phyloP scores from a whole-genome alignment of 2,329 filamentous ascomycete genomes.

The Fusarium guadeloupense region DNA sequence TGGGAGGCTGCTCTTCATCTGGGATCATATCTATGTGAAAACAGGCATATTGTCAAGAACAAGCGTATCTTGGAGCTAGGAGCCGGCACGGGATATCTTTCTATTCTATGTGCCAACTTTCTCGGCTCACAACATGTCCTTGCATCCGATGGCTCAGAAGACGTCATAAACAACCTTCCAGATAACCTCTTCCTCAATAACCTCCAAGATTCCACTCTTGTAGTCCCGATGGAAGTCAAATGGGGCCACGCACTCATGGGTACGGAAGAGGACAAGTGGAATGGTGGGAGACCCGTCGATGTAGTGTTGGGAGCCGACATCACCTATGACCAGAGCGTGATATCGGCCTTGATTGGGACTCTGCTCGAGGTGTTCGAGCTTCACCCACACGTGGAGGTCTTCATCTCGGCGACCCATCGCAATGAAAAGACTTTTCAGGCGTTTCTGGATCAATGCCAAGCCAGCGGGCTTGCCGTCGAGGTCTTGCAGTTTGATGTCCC shows the following conservation, averaged over 20 bases:
- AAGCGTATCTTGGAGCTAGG: slow-evolving; percentile 77
- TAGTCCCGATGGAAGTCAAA: slow-evolving; percentile 65
- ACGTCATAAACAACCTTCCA: slow-evolving; percentile 72
- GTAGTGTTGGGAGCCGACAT: slow-evolving; percentile 80
- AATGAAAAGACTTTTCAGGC: slow-evolving; percentile 73
- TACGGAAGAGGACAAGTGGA: slow-evolving; percentile 65
- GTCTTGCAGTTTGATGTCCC: slow-evolving; percentile 56
- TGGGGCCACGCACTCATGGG: slow-evolving; percentile 71
- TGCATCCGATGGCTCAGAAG: slow-evolving; percentile 78
- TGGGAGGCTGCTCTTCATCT: slow-evolving; percentile 85
- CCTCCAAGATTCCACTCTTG: slow-evolving; percentile 58
- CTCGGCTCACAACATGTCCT: slow-evolving; percentile 68
- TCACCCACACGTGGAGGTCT: slow-evolving; percentile 64
- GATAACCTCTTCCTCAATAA: slow-evolving; percentile 76
- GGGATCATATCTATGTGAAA: slow-evolving; percentile 70
- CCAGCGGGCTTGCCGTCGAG: slow-evolving; percentile 54
- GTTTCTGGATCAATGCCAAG: slow-evolving; percentile 68
- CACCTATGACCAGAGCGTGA: slow-evolving; percentile 75
- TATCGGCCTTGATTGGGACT: slow-evolving; percentile 71
- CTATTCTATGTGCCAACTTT: slow-evolving; percentile 76
- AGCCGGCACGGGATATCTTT: slow-evolving; percentile 79
- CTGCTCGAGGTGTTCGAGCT: slow-evolving; percentile 68
- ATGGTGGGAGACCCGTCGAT: slow-evolving; percentile 61
- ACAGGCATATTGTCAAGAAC: slow-evolving; percentile 56
- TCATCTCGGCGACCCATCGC: slow-evolving; percentile 76